A percentile compares a stretch with the other conserved stretches of the same genome.
Evolutionary conservation across 1,284 basidiomycete species (phyloP).

Genomic region (Athelia psychrophila): DNA sequence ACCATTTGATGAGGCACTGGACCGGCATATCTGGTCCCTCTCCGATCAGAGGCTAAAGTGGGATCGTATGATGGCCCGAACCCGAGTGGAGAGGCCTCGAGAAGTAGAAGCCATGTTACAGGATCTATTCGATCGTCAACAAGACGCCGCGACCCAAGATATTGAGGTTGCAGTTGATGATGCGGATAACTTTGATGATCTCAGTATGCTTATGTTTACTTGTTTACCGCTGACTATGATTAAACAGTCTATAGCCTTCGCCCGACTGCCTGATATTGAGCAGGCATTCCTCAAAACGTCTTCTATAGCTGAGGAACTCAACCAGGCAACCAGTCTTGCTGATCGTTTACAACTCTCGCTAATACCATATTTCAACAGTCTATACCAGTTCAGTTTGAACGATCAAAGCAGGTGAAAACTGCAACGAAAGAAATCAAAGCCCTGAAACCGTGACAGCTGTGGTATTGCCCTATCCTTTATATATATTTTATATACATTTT

Average conservation of each 20-base stretch:
- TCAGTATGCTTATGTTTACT: constrained; percentile 2
- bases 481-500: too few relatives aligned
- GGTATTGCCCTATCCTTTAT: background rate
- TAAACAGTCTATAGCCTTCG: constrained; percentile 3
- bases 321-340: constrained; percentile 39
- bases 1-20: constrained; percentile 78
- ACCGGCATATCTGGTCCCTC: constrained; percentile 69
- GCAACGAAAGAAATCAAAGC: constrained; percentile 45
- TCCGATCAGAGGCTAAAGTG: constrained; percentile 64
- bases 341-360: background rate
- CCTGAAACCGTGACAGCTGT: constrained; percentile 34
- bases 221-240: constrained; percentile 1
- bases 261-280: constrained; percentile 10
- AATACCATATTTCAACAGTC: constrained; percentile 28
- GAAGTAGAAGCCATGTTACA: constrained; percentile 48
- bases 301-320: constrained; percentile 44
- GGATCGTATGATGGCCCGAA: constrained; percentile 64
- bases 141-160: constrained; percentile 27
- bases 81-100: constrained; percentile 52
- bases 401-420: constrained; percentile 36
- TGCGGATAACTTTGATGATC: constrained; percentile 8
- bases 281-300: constrained; percentile 15
- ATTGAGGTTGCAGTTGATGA: constrained; percentile 11
- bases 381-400: constrained; percentile 40
- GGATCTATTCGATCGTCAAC: constrained; percentile 43